A percentile compares a stretch with the other conserved stretches of the same genome.
These are phyloP conservation scores for Thelonectria olida DNA, from an alignment of 2,329 filamentous ascomycete species.

Conservation along the genomic window DNA sequence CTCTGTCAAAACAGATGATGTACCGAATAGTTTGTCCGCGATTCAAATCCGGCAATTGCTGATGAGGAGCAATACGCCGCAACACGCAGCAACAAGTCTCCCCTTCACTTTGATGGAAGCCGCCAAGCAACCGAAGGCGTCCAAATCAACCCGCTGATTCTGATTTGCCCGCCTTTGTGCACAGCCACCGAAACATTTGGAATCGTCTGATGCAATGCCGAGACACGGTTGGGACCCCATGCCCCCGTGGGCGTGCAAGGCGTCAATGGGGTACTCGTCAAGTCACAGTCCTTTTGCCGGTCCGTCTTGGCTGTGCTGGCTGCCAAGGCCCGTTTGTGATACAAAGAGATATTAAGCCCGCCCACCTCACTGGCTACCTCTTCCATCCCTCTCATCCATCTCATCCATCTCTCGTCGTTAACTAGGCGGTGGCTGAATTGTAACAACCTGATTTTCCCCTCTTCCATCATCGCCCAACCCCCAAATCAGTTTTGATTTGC, in stretches of 20 bases:
- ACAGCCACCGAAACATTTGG: not conserved
- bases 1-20: no score
- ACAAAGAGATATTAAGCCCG: not conserved
- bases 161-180: not conserved
- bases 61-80: not conserved
- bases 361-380: not conserved
- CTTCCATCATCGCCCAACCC: no score
- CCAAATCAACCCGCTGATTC: not conserved
- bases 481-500: no score
- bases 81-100: not conserved
- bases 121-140: not conserved
- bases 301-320: not conserved
- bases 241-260: no score
- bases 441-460: not conserved
- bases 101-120: no score
- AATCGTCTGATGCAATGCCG: not conserved
- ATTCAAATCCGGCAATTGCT: no score
- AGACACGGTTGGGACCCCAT: not conserved
- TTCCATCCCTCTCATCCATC: not conserved
- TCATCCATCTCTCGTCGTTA: not conserved
- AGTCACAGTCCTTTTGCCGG: not conserved
- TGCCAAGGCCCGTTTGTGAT: not conserved
- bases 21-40: no score
- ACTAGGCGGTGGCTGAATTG: no score
- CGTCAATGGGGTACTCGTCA: not conserved